These are phyloP conservation scores for Platismatia glauca DNA, from an alignment of 495 filamentous ascomycete genomes.

Conservation along the genomic window DNA sequence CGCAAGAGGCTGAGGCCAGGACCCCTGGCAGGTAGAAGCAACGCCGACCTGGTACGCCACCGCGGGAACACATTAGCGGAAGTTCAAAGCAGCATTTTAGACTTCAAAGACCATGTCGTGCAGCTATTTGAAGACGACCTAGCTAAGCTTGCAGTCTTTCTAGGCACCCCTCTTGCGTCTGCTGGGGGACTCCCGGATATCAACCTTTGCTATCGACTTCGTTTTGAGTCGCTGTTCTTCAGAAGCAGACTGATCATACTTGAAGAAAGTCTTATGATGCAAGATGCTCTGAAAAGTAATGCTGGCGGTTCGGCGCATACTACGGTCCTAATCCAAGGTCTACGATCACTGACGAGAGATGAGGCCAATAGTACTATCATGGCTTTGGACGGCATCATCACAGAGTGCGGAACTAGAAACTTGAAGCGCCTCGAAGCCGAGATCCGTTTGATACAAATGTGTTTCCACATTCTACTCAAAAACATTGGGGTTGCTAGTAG, in stretches of 20 bases:
- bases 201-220: conserved; percentile 12
- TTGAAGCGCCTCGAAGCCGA: conserved; percentile 23
- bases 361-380: conserved; percentile 1
- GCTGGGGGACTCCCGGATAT: background rate
- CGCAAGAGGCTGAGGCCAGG: conserved; percentile 11
- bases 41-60: conserved; percentile 11
- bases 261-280: conserved; percentile 19
- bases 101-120: conserved; percentile 17
- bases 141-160: conserved; percentile 1
- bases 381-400: conserved; percentile 9
- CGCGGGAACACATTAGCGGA: conserved; percentile 17
- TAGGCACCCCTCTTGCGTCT: background rate
- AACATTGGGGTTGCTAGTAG: background rate
- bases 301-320: conserved; percentile 12
- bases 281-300: background rate
- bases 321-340: conserved; percentile 7
- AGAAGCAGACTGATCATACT: conserved; percentile 17
- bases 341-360: conserved; percentile 1
- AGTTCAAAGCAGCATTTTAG: conserved; percentile 6
- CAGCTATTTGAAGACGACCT: conserved; percentile 18
- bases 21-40: conserved; percentile 19
- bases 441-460: conserved; percentile 13
- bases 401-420: conserved; percentile 1
- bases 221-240: conserved; percentile 17
- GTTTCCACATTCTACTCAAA: conserved; percentile 13